Evolutionary conservation across 2,329 filamentous ascomycete genomes (phyloP).

Genomic region (Colletotrichum spinosum): DNA sequence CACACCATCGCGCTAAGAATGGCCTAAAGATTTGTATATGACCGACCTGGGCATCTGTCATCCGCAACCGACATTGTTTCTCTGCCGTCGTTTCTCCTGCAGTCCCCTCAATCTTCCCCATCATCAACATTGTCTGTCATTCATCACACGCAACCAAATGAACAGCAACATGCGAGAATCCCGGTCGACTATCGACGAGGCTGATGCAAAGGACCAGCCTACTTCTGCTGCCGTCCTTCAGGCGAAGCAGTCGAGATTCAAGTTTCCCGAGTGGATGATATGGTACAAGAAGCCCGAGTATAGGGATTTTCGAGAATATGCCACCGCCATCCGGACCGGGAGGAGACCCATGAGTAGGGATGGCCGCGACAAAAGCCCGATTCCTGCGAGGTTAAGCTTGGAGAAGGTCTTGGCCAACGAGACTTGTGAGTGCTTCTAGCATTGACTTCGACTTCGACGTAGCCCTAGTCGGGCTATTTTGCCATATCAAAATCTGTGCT

Average conservation of each 20-base stretch:
- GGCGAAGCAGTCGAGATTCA: slow-evolving; percentile 22
- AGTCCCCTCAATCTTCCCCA: not conserved
- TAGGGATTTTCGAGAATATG: slow-evolving; percentile 59
- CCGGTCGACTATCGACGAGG: slow-evolving; percentile 4
- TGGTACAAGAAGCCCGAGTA: slow-evolving; percentile 65
- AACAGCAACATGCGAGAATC: not conserved
- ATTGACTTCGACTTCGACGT: not conserved
- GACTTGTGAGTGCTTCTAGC: slow-evolving; percentile 50
- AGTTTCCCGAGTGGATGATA: slow-evolving; percentile 49
- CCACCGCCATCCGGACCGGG: slow-evolving; percentile 49
- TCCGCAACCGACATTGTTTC: not conserved
- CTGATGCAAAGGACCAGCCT: not conserved
- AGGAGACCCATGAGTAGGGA: slow-evolving; percentile 51
- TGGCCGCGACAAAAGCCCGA: slow-evolving; percentile 47
- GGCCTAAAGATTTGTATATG: slow-evolving; percentile 15
- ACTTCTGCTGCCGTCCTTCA: not conserved
- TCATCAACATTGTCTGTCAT: not conserved
- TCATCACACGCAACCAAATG: not conserved
- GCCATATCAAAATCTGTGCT: not conserved
- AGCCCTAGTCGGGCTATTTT: no score
- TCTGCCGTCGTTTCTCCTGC: not conserved
- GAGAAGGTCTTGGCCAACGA: slow-evolving; percentile 60
- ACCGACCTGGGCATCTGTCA: not conserved
- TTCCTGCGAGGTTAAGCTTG: slow-evolving; percentile 54
- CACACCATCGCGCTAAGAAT: not conserved